A percentile compares a stretch with the other conserved stretches of the same genome.
Conservation (phyloP, 2,329 filamentous ascomycete genomes). For the Cladosporium sphaerospermum region DNA sequence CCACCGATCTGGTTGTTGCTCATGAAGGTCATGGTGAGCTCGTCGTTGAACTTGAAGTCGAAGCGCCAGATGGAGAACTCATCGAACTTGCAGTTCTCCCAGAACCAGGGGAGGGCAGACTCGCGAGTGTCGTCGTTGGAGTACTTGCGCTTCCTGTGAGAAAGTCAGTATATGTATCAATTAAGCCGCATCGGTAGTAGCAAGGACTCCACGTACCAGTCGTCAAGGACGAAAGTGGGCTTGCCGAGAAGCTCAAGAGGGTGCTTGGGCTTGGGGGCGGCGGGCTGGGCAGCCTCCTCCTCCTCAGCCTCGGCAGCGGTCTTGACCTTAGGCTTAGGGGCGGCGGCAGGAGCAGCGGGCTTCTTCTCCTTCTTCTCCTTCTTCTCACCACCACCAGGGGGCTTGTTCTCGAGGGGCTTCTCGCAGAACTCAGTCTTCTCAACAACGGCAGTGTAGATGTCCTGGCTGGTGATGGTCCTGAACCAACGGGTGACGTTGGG, state of each 20-base stretch:
- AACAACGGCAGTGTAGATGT: conserved; percentile 77
- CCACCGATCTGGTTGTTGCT: conserved; percentile 95
- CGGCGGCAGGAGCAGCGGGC: conserved; percentile 15
- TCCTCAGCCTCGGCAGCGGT: conserved; percentile 54
- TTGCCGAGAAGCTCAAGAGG: conserved; percentile 79
- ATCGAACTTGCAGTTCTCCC: conserved; percentile 87
- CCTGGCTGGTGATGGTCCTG: conserved; percentile 86
- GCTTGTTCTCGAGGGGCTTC: conserved; percentile 65
- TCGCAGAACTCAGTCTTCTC: conserved; percentile 73
- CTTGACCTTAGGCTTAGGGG: conserved; percentile 44
- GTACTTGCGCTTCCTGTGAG: conserved; percentile 75
- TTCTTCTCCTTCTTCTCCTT: conserved; percentile 44
- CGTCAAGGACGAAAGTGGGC: conserved; percentile 77
- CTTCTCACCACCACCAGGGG: conserved; percentile 41
- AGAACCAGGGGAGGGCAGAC: conserved; percentile 92
- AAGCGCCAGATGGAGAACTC: conserved; percentile 95
- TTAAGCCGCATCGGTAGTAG: conserved; percentile 61
- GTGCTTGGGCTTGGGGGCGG: conserved; percentile 90
- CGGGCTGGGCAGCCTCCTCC: conserved; percentile 54
- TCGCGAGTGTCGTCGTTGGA: conserved; percentile 86
- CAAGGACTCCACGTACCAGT: conserved; percentile 67
- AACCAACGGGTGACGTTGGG: conserved; percentile 91
- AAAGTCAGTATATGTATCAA: background rate
- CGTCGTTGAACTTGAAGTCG: conserved; percentile 98
- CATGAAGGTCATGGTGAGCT: conserved; percentile 98